Conservation (phyloP, 805 yeast species). For the Ogataea parapolymorpha region DNA sequence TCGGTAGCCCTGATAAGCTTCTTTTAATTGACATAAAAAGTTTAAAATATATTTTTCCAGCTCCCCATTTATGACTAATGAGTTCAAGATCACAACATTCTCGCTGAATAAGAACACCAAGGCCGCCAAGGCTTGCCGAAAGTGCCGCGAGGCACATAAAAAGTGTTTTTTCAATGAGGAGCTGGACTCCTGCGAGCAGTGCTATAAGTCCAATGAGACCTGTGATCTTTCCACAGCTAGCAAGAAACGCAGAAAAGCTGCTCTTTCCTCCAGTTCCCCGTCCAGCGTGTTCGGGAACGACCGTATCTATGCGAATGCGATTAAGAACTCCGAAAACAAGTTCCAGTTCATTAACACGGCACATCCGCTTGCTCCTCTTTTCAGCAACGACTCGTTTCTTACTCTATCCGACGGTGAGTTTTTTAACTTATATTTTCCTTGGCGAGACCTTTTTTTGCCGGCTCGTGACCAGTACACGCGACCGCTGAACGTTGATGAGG, state of each 20-base stretch:
- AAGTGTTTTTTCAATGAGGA: slow-evolving; percentile 18
- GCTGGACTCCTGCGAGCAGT: slow-evolving; percentile 13
- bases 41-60: background rate
- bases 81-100: slow-evolving; percentile 17
- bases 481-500: slow-evolving; percentile 21
- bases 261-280: background rate
- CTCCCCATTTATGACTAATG: background rate
- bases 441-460: slow-evolving; percentile 27
- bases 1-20: slow-evolving; percentile 1
- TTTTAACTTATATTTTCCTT: slow-evolving; percentile 30
- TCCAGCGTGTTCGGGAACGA: slow-evolving; percentile 22
- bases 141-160: slow-evolving; percentile 27
- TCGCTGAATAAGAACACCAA: slow-evolving; percentile 14
- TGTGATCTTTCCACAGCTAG: slow-evolving; percentile 9
- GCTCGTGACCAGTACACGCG: slow-evolving; percentile 14
- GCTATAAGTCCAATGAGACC: slow-evolving; percentile 9
- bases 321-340: slow-evolving; percentile 19
- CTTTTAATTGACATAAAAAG: slow-evolving; percentile 5
- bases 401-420: slow-evolving; percentile 31
- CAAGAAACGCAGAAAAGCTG: background rate
- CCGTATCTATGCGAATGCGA: slow-evolving; percentile 25
- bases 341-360: slow-evolving; percentile 32
- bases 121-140: slow-evolving; percentile 24
- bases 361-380: slow-evolving; percentile 32
- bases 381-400: slow-evolving; percentile 31